Percentiles rank a stretch among this genome's conserved stretches.
Evolutionary conservation across 1,284 basidiomycete species (phyloP).

Genomic region (Sanghuangporus sanghuang): DNA sequence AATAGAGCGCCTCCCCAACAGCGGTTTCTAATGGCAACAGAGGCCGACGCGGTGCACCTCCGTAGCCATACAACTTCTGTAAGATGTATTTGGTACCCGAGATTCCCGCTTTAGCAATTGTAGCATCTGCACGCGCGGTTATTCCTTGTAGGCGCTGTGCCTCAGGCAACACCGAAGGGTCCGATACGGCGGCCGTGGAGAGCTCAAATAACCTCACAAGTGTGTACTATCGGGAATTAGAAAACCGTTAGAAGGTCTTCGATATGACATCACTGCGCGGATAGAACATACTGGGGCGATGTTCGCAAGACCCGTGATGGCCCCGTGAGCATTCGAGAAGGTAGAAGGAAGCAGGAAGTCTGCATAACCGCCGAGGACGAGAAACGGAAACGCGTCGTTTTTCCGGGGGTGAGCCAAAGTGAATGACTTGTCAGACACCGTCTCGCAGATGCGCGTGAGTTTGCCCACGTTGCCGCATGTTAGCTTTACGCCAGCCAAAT

Average conservation of each 20-base stretch:
- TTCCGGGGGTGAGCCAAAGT: slow-evolving; percentile 56
- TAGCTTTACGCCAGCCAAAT: slow-evolving; percentile 80
- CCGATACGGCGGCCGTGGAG: slow-evolving; percentile 45
- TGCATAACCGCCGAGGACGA: slow-evolving; percentile 51
- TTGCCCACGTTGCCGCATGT: slow-evolving; percentile 91
- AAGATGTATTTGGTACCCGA: slow-evolving; percentile 80
- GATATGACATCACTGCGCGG: not conserved
- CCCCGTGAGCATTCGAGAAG: slow-evolving; percentile 44
- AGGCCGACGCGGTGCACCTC: slow-evolving; percentile 70
- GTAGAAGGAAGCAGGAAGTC: slow-evolving; percentile 51
- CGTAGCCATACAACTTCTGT: slow-evolving; percentile 71
- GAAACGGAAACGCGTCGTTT: slow-evolving; percentile 57
- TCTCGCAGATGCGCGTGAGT: slow-evolving; percentile 74
- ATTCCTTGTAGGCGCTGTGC: slow-evolving; percentile 77
- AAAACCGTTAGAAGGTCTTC: not conserved
- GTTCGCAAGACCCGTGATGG: slow-evolving; percentile 54
- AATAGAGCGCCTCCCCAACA: slow-evolving; percentile 57
- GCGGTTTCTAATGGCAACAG: slow-evolving; percentile 57
- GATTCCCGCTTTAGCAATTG: slow-evolving; percentile 75
- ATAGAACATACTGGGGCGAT: slow-evolving; percentile 36
- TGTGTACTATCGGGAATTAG: slow-evolving; percentile 39
- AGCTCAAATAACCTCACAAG: slow-evolving; percentile 61
- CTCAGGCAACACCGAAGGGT: slow-evolving; percentile 57
- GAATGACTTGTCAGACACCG: slow-evolving; percentile 59
- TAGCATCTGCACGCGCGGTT: slow-evolving; percentile 74